These are phyloP conservation scores for Waltiozyma solani DNA, from an alignment of 1,139 yeast genomes.

Conservation along the genomic window DNA sequence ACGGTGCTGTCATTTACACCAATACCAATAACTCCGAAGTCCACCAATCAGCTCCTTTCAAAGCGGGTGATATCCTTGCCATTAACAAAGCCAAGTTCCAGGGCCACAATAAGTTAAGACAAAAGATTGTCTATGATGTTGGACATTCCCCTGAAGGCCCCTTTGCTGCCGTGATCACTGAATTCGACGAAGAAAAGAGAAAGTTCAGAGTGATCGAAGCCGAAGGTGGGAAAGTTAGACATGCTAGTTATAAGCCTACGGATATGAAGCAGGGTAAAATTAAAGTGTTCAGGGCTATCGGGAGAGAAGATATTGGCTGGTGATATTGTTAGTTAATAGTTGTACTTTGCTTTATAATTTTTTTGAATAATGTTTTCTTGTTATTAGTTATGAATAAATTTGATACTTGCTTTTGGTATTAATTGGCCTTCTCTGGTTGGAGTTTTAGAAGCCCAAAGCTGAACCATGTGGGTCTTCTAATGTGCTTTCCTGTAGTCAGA, in stretches of 20 bases:
- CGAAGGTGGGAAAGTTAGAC: slow-evolving; percentile 44
- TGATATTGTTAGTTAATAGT: no score
- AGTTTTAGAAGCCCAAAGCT: no score
- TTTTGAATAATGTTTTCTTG: no score
- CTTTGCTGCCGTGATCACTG: slow-evolving; percentile 44
- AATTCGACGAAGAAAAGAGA: slow-evolving; percentile 65
- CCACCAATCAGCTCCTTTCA: slow-evolving; percentile 49
- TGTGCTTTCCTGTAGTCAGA: no score
- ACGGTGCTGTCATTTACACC: slow-evolving; percentile 63
- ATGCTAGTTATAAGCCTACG: slow-evolving; percentile 53
- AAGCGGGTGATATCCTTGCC: slow-evolving; percentile 78
- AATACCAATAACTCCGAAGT: slow-evolving; percentile 51
- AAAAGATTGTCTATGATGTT: slow-evolving; percentile 33
- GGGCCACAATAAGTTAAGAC: slow-evolving; percentile 51
- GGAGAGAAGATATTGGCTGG: slow-evolving; percentile 59
- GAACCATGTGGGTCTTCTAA: no score
- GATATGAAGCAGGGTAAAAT: slow-evolving; percentile 76
- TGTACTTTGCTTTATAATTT: no score
- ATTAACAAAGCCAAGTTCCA: slow-evolving; percentile 67
- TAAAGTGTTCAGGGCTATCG: slow-evolving; percentile 65
- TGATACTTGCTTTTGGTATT: no score
- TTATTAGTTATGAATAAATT: no score
- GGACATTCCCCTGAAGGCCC: slow-evolving; percentile 38
- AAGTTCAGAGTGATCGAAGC: slow-evolving; percentile 69
- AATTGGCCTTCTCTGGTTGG: no score